Base-by-base conservation (phyloP, 1,139 yeast genomes). In the Candida mesenterica region DNA sequence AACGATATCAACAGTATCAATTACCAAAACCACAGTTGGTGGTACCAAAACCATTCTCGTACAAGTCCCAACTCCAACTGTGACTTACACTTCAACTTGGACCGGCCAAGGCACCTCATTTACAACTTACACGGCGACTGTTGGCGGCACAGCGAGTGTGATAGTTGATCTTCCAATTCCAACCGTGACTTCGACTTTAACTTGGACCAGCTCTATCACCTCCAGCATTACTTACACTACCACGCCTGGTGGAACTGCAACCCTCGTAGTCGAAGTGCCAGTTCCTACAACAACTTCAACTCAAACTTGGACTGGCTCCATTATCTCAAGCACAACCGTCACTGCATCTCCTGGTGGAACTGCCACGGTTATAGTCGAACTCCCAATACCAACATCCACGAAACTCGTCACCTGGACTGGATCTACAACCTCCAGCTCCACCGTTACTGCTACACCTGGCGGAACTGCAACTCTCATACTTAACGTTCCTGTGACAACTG, bases 1-100 rank as follows among this genome's bases (percentile, higher is more conserved):
- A 6, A 14, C 27, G 5, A 41, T 48, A 3, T 48, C 53, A 8
- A 57, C 62, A 12, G 9, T 20, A 15, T 18, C 38, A 9, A 32
- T 34, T 13, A 27, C 33, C 7, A 28, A 33, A 16, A 45, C 14
- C 2, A 28, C 9, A 4, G 34, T 32, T 28, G 37, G 1, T 43
- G 47, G 8, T 39, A 30, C 28, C 6, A 24, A 17, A n/a, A 33
- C 37, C 12, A 26, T 29, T 6, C 19, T 33, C 5, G 18, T 20
- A 5, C 4, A 24, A 15, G 5, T 24, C 10, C 36, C 39, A 25
- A 20, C 12, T 15, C 30, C 40, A 24, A 28, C 27, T 4, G 48
- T 57, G 6, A 39, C 39, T 6, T 42, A 45, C 12, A 42, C 48
- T 1, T 31, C 41, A 1, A 46, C 51, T 2, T 24, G 38, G 5